Percentiles rank a stretch among this genome's conserved stretches.
Evolutionary conservation across 108 stramenopile species (phyloP).

Genomic region (Thalassiosira profunda): DNA sequence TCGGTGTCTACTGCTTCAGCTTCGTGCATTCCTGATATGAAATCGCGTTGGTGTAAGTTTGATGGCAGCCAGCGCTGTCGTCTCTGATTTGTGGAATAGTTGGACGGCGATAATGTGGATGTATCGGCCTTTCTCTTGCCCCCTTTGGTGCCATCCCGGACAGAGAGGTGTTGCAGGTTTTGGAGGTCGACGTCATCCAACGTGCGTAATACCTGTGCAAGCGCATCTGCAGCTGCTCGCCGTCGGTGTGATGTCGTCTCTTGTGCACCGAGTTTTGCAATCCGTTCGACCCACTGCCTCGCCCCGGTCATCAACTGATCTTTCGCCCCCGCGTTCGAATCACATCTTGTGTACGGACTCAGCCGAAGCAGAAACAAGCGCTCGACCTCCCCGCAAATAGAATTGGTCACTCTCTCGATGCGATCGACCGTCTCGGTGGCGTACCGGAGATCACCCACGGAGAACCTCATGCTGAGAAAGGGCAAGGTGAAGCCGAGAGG

Average conservation of each 20-base stretch:
- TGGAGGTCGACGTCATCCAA: conserved; percentile 13
- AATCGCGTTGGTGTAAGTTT: not conserved
- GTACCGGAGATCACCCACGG: too few relatives aligned
- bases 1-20: not conserved
- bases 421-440: too few relatives aligned
- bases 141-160: not conserved
- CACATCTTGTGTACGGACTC: not conserved
- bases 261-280: not conserved
- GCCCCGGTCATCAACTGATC: not conserved
- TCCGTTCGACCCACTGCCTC: not conserved
- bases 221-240: conserved; percentile 1
- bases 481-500: too few relatives aligned
- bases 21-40: conserved; percentile 20
- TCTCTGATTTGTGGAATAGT: not conserved
- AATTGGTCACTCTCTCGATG: not conserved
- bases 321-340: not conserved
- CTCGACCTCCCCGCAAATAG: not conserved
- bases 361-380: not conserved
- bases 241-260: not conserved
- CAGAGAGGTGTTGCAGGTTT: not conserved
- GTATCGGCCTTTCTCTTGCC: not conserved
- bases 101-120: not conserved
- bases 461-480: too few relatives aligned
- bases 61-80: conserved; percentile 4
- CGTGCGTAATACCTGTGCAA: conserved; percentile 3